A percentile compares a stretch with the other conserved stretches of the same genome.
These are phyloP conservation scores for Hermanozyma aechmeae DNA, from an alignment of 805 yeast species.

Conservation along the genomic window DNA sequence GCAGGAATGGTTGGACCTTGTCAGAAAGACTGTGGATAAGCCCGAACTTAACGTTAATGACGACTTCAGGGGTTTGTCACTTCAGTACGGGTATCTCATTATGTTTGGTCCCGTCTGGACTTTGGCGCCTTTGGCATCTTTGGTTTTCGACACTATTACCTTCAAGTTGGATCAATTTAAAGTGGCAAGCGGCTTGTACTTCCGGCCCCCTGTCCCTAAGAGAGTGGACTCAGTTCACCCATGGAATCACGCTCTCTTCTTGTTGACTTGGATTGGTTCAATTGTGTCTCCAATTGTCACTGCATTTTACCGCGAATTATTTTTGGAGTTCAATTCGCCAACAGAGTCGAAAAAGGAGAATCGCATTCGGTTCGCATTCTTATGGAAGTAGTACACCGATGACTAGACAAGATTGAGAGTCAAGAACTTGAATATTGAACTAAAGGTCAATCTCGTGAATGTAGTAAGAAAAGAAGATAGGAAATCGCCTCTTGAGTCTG, in stretches of 20 bases:
- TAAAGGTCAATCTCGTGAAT: too few species aligned
- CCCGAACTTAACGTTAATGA: constrained; percentile 55
- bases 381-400: too few species aligned
- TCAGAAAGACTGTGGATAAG: constrained; percentile 38
- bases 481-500: too few species aligned
- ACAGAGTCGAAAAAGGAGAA: too few species aligned
- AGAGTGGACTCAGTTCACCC: constrained; percentile 62
- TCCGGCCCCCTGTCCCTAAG: constrained; percentile 54
- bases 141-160: constrained; percentile 55
- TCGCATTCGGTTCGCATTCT: too few species aligned
- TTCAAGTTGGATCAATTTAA: constrained; percentile 57
- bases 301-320: constrained; percentile 69
- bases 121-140: constrained; percentile 61
- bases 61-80: constrained; percentile 58
- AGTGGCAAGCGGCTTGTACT: constrained; percentile 36
- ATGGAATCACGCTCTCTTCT: constrained; percentile 61
- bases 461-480: too few species aligned
- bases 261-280: constrained; percentile 66
- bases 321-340: too few species aligned
- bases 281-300: constrained; percentile 61
- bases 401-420: too few species aligned
- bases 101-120: constrained; percentile 91
- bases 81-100: constrained; percentile 75
- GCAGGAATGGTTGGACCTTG: constrained; percentile 40
- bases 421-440: too few species aligned